phyloP scores from a whole-genome alignment of 1,284 basidiomycete genomes.

The Rhodotorula sp. region DNA sequence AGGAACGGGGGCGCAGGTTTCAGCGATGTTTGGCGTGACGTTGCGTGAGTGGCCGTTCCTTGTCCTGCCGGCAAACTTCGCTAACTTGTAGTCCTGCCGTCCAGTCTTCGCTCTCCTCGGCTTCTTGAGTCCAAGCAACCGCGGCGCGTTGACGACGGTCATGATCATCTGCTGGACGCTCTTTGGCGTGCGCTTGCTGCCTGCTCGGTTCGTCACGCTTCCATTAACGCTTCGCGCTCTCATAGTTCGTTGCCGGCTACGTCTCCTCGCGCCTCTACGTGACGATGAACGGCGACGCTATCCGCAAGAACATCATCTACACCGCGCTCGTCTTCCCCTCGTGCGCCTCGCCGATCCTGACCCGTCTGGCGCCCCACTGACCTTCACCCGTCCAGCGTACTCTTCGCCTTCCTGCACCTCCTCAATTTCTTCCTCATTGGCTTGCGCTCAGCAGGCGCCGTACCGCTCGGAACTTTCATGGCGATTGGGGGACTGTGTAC shows the following conservation, averaged over 20 bases:
- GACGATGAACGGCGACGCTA: conserved; percentile 76
- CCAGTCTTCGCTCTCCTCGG: conserved; percentile 90
- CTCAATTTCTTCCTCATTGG: conserved; percentile 82
- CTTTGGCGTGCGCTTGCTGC: conserved; percentile 66
- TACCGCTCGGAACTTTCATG: conserved; percentile 93
- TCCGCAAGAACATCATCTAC: conserved; percentile 77
- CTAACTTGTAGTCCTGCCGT: no score
- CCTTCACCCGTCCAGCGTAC: conserved; percentile 55
- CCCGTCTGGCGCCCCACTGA: neutral
- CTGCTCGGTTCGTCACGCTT: neutral
- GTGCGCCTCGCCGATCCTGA: conserved; percentile 53
- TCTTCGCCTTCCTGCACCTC: conserved; percentile 78
- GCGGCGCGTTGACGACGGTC: conserved; percentile 89
- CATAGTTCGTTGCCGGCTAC: conserved; percentile 69
- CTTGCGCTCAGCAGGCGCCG: conserved; percentile 87
- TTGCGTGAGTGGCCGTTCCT: conserved; percentile 58
- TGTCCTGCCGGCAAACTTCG: neutral
- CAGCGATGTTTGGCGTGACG: conserved; percentile 84
- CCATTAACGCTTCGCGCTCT: neutral
- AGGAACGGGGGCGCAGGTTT: conserved; percentile 87
- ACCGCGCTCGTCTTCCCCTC: conserved; percentile 87
- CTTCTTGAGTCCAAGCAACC: conserved; percentile 94
- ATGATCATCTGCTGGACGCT: conserved; percentile 96
- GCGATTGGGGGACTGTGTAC: conserved; percentile 76
- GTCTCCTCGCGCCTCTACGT: conserved; percentile 79